Evolutionary conservation across 129 eudicot species (phyloP).

Genomic region (Mikania micrantha): DNA sequence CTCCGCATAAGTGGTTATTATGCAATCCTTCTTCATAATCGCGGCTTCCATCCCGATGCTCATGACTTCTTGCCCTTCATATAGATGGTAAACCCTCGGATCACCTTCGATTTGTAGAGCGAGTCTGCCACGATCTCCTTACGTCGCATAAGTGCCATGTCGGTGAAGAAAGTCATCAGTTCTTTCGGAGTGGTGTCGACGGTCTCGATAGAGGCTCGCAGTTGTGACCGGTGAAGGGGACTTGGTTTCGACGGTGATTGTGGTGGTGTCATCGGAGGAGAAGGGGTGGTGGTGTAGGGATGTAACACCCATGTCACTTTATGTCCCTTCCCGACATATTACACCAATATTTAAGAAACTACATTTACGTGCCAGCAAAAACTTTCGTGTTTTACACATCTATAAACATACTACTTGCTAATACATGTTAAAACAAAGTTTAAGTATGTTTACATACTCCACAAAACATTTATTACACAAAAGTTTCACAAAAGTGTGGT

Average conservation of each 20-base stretch:
- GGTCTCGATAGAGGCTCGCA: slow-evolving; percentile 83
- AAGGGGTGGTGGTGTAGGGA: slow-evolving; percentile 17
- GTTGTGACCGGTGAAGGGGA: slow-evolving; percentile 81
- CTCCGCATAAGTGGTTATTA: slow-evolving; percentile 86
- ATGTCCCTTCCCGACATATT: no score
- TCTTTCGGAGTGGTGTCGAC: slow-evolving; percentile 61
- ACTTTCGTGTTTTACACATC: no score
- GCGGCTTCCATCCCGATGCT: slow-evolving; percentile 95
- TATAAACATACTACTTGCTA: no score
- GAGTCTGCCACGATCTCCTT: slow-evolving; percentile 99
- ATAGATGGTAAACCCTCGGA: slow-evolving; percentile 93
- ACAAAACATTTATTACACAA: no score
- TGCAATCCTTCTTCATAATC: slow-evolving; percentile 69
- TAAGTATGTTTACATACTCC: no score
- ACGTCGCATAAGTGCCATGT: slow-evolving; percentile 89
- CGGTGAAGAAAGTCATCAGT: slow-evolving; percentile 71
- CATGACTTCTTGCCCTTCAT: slow-evolving; percentile 96
- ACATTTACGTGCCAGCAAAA: no score
- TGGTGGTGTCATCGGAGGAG: slow-evolving; percentile 35
- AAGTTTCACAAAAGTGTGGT: no score
- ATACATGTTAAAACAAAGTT: no score
- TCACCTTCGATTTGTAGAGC: slow-evolving; percentile 81
- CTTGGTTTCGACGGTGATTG: slow-evolving; percentile 75
- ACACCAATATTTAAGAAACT: no score
- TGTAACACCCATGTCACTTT: no score